Percentiles rank a stretch among this genome's conserved stretches.
Conservation (phyloP, 345 rosid species). For the Psidium guajava region DNA sequence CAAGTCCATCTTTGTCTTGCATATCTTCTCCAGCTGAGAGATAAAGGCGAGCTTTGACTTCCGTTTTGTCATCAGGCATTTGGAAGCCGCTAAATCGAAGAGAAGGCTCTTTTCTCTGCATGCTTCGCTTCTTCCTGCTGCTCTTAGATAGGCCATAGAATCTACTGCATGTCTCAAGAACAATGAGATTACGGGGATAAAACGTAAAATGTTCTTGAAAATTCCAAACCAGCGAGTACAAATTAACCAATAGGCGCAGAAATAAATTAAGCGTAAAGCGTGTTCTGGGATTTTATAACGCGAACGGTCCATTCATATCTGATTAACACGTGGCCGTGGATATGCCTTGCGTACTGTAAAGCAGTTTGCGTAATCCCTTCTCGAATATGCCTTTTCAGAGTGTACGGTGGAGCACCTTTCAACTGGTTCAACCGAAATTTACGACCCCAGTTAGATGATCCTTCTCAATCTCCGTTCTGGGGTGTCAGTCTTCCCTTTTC, state of each 20-base stretch:
- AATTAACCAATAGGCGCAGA: neutral
- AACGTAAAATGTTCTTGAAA: neutral
- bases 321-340: neutral
- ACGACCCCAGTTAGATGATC: neutral
- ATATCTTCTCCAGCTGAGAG: neutral
- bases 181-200: neutral
- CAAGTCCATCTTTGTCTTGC: neutral
- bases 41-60: neutral
- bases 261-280: neutral
- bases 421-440: neutral
- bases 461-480: neutral
- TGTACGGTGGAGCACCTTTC: neutral
- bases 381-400: neutral
- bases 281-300: neutral
- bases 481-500: neutral
- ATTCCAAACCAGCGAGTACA: neutral
- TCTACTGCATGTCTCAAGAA: neutral
- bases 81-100: neutral
- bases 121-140: neutral
- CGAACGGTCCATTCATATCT: neutral
- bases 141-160: neutral
- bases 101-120: neutral
- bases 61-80: neutral
- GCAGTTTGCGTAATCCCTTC: neutral
- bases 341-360: neutral